Base-by-base conservation (phyloP, 179 eudicot species). In the Corrigiola litoralis region DNA sequence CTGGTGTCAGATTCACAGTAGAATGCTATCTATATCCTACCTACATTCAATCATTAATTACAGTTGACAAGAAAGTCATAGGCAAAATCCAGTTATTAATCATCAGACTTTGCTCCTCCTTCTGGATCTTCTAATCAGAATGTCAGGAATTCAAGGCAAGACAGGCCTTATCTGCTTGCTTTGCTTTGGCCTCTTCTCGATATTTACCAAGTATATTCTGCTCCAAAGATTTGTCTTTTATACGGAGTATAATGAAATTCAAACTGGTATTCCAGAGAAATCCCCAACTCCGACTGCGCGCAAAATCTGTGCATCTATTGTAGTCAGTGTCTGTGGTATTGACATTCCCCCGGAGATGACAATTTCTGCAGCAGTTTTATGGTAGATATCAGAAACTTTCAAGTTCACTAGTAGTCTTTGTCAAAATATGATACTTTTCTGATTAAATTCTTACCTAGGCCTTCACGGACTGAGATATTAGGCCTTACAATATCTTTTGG, bases 291-390 rank as follows among this genome's bases (percentile, higher is more conserved):
- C 74, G 33, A 70, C 79, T 5, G 76, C 46, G 27, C 64, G 52
- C 54, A 77, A 53, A 8, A 68, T 56, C 47, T 60, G 76, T 12
- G 72, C 73, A 57, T 87, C 95, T 65, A 77, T 24, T 18, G 81
- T 85, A 1, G 84, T 61, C 75, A 87, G 72, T 48, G 76, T 54
- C 66, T 87, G 87, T 21, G 95, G 95, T 63, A 87, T 77, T 2
- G 95, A 81, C 86, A 87, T 82, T 28, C 95, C 95, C 21, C 87
- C 90, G 2, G 95, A 87, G 46, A 87, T 78, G 27, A 87, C 90
- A 50, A 87, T 85, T 77, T 85, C 90, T 85, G 87, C 74, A 60
- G 16, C 60, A 47, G n/a, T n/a, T n/a, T n/a, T n/a, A n/a, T n/a
- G n/a, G n/a, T n/a, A n/a, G n/a, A n/a, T n/a, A n/a, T n/a, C n/a